Evolutionary conservation across 1,284 basidiomycete species (phyloP).

Genomic region (Microbotryomycetes sp.): DNA sequence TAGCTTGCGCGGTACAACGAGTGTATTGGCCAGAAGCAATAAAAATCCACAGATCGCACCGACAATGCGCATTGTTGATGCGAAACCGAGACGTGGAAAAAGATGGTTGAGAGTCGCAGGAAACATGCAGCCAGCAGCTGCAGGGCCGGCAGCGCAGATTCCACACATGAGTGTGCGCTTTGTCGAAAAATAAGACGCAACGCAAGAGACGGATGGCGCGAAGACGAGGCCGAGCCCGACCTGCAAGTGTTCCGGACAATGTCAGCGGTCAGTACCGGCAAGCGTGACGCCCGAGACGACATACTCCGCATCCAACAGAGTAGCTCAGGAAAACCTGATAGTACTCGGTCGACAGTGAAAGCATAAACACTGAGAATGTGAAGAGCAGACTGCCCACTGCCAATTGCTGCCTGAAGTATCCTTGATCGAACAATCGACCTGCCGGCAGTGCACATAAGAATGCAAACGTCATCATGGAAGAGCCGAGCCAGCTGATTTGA

Average conservation of each 20-base stretch:
- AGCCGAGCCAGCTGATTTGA: neutral
- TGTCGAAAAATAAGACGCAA: conserved; percentile 9
- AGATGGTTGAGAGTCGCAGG: neutral
- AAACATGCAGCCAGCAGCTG: neutral
- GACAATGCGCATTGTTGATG: neutral
- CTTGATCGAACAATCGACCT: neutral
- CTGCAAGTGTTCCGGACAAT: too few relatives aligned
- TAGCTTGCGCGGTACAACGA: conserved; percentile 6
- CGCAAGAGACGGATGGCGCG: neutral
- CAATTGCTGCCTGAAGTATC: neutral
- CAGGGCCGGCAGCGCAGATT: neutral
- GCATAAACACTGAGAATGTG: neutral
- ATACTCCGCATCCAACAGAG: neutral
- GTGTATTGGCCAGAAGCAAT: conserved; percentile 5
- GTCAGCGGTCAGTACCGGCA: too few relatives aligned
- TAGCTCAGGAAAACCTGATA: neutral
- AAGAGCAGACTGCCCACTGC: neutral
- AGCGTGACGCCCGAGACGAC: too few relatives aligned
- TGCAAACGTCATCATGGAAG: neutral
- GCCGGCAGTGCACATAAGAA: neutral
- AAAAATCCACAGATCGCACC: neutral
- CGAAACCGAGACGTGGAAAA: neutral
- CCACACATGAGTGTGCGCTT: conserved; percentile 13
- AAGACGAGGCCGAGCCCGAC: conserved; percentile 9
- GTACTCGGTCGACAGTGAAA: neutral